These are phyloP conservation scores for Ophiocordyceps camponoti-saundersi DNA, from an alignment of 2,329 filamentous ascomycete species.

Conservation along the genomic window DNA sequence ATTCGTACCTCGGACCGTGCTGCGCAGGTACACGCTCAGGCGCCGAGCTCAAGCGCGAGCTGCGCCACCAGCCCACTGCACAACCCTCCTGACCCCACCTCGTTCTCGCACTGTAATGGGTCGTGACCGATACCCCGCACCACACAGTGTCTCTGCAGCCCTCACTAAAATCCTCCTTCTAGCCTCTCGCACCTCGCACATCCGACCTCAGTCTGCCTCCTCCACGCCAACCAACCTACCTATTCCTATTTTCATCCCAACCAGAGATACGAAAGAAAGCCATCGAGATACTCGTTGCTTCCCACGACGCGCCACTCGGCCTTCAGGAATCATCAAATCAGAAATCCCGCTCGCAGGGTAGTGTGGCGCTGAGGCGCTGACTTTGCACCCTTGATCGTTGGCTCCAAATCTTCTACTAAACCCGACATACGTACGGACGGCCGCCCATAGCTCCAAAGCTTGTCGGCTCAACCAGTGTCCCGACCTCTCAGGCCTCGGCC, in stretches of 20 bases:
- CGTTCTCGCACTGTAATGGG: not conserved
- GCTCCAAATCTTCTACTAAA: too few relatives aligned
- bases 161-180: not conserved
- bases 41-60: too few relatives aligned
- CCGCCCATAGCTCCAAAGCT: not conserved
- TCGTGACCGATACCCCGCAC: too few relatives aligned
- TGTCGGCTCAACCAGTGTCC: not conserved
- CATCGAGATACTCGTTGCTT: too few relatives aligned
- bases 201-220: not conserved
- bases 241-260: not conserved
- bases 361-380: not conserved
- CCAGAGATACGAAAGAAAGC: too few relatives aligned
- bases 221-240: not conserved
- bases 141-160: not conserved
- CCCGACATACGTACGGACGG: too few relatives aligned
- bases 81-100: not conserved
- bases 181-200: not conserved
- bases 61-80: too few relatives aligned
- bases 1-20: too few relatives aligned
- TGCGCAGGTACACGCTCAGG: too few relatives aligned
- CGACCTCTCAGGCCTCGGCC: not conserved
- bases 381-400: not conserved
- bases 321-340: too few relatives aligned
- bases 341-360: too few relatives aligned
- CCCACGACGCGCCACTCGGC: too few relatives aligned